Evolutionary conservation across 202 grass and related monocot species (phyloP).

Genomic region (Alloteropsis angusta): DNA sequence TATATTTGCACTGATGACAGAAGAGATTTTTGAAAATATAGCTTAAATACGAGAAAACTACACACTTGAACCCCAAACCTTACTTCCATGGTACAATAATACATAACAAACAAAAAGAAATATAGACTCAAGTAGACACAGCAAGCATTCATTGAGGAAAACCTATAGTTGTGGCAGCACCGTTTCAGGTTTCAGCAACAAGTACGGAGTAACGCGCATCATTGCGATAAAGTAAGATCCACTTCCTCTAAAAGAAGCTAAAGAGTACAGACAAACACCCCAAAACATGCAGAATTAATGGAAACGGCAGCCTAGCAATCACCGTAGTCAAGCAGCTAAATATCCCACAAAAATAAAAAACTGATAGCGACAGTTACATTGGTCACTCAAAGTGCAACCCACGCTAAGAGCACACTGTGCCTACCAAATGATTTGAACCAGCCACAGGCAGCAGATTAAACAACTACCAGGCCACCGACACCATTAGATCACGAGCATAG

Average conservation of each 20-base stretch:
- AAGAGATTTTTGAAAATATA: background rate
- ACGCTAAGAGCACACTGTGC: slow-evolving; percentile 5
- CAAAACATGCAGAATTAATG: slow-evolving; percentile 29
- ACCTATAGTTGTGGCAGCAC: background rate
- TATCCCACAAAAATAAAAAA: background rate
- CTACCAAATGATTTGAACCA: slow-evolving; percentile 13
- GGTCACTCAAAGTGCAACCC: background rate
- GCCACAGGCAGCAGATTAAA: background rate
- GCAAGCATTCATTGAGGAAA: background rate
- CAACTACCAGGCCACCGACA: slow-evolving; percentile 21
- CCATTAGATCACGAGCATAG: slow-evolving; percentile 21
- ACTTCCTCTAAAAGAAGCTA: slow-evolving; percentile 1
- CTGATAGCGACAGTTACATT: slow-evolving; percentile 11
- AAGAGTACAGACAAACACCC: slow-evolving; percentile 10
- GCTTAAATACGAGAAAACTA: background rate
- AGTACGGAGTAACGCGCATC: background rate
- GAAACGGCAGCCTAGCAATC: background rate
- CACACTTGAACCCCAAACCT: background rate
- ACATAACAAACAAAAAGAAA: background rate
- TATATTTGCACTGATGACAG: background rate
- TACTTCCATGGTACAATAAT: background rate
- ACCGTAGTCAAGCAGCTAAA: slow-evolving; percentile 1
- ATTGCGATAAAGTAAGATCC: slow-evolving; percentile 8
- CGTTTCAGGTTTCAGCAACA: background rate
- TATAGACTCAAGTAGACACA: background rate